Evolutionary conservation across 129 eudicot species (phyloP).

Genomic region (Mikania micrantha): DNA sequence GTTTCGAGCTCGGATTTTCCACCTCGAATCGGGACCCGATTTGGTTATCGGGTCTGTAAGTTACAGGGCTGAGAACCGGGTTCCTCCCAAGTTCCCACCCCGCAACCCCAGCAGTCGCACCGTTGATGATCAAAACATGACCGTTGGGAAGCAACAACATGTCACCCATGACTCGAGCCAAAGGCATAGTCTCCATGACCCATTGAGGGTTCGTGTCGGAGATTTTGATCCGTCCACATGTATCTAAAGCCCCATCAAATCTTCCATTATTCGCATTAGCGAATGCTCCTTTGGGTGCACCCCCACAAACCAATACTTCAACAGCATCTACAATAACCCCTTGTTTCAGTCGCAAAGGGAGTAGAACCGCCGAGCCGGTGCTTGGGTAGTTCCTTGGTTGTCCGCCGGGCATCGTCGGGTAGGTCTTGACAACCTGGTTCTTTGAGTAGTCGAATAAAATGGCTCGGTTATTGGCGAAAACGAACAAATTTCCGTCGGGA

Average conservation of each 20-base stretch:
- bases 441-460: constrained; percentile 44
- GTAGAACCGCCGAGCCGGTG: constrained; percentile 65
- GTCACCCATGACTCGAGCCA: constrained; percentile 65
- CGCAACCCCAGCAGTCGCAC: constrained; percentile 46
- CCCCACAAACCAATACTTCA: constrained; percentile 72
- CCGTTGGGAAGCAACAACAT: constrained; percentile 63
- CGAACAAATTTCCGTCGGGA: constrained; percentile 56
- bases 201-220: constrained; percentile 49
- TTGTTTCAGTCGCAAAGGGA: constrained; percentile 43
- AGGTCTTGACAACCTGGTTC: constrained; percentile 41
- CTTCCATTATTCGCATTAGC: constrained; percentile 32
- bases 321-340: constrained; percentile 15
- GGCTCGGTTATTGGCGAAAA: constrained; percentile 68
- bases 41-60: constrained; percentile 32
- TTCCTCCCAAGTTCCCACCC: constrained; percentile 62
- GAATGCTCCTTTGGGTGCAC: constrained; percentile 57
- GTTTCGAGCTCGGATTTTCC: constrained; percentile 36
- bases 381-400: constrained; percentile 80
- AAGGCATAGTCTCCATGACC: constrained; percentile 70
- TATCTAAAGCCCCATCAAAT: constrained; percentile 39
- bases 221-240: constrained; percentile 49
- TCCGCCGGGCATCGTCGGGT: constrained; percentile 64
- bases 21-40: constrained; percentile 40
- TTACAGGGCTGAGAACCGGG: constrained; percentile 54
- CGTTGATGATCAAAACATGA: constrained; percentile 39